phyloP scores from a whole-genome alignment of 2,329 filamentous ascomycete genomes.

The Sclerotinia minor region DNA sequence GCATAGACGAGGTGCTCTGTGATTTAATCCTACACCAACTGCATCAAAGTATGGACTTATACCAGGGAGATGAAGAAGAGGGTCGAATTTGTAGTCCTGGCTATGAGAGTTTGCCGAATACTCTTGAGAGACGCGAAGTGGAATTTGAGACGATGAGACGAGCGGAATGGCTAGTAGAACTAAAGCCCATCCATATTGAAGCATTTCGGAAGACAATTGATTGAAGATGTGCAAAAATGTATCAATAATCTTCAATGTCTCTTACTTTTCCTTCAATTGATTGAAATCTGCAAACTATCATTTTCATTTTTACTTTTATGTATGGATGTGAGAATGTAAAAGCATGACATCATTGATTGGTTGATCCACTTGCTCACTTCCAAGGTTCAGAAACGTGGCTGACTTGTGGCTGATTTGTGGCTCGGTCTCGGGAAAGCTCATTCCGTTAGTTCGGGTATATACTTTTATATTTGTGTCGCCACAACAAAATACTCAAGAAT shows the following conservation, averaged over 20 bases:
- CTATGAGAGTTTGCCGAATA: slow-evolving; percentile 31
- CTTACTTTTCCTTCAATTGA: background rate
- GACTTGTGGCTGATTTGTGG: too few relatives aligned
- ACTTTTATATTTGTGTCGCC: background rate
- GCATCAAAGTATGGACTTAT: slow-evolving; percentile 59
- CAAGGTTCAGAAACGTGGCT: background rate
- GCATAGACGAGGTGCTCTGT: slow-evolving; percentile 43
- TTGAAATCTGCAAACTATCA: background rate
- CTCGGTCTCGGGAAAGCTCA: background rate
- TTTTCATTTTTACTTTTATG: background rate
- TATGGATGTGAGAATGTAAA: background rate
- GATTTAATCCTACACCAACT: slow-evolving; percentile 38
- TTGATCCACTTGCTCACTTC: background rate
- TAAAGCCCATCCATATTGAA: slow-evolving; percentile 1
- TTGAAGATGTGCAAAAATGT: background rate
- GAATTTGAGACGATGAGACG: slow-evolving; percentile 20
- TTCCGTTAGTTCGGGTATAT: slow-evolving; percentile 6
- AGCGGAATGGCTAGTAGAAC: background rate
- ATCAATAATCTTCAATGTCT: background rate
- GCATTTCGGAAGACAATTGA: background rate
- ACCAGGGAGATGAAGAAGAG: slow-evolving; percentile 56
- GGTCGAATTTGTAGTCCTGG: slow-evolving; percentile 51
- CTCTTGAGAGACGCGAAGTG: slow-evolving; percentile 23
- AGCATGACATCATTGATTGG: slow-evolving; percentile 21
- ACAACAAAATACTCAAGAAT: background rate